phyloP scores from a whole-genome alignment of 257 asterid species.

The Thymus quinquecostatus region DNA sequence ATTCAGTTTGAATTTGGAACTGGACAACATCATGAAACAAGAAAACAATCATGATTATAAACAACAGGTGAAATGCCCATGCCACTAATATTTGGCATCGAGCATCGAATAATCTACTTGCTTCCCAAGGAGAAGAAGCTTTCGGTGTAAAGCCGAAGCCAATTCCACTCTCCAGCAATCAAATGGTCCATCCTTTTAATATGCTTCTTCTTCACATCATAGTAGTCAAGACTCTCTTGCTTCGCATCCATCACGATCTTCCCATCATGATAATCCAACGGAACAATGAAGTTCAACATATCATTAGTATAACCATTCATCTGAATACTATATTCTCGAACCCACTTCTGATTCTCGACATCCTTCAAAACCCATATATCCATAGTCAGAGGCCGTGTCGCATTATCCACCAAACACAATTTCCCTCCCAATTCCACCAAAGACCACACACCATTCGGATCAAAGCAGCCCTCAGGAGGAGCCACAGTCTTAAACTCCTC shows the following conservation, averaged over 20 bases:
- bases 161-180: conserved; percentile 55
- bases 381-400: conserved; percentile 37
- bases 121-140: conserved; percentile 53
- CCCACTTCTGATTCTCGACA: conserved; percentile 47
- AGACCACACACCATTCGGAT: conserved; percentile 50
- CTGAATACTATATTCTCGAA: conserved; percentile 44
- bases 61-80: conserved; percentile 31
- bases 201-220: conserved; percentile 53
- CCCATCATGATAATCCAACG: conserved; percentile 49
- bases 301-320: conserved; percentile 41
- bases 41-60: conserved; percentile 7
- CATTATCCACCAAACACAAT: conserved; percentile 52
- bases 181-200: conserved; percentile 57
- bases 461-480: conserved; percentile 59
- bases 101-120: conserved; percentile 32
- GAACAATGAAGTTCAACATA: conserved; percentile 38
- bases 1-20: conserved; percentile 19
- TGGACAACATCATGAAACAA: conserved; percentile 22
- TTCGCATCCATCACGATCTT: conserved; percentile 54
- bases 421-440: conserved; percentile 56
- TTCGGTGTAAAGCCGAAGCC: conserved; percentile 55
- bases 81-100: conserved; percentile 42
- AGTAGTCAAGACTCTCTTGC: conserved; percentile 52
- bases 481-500: conserved; percentile 51
- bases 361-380: conserved; percentile 64